Evolutionary conservation across 1,139 yeast genomes (phyloP), one percentile per base, ranked within the genome.

Genomic region (Blastobotrys proliferans): DNA sequence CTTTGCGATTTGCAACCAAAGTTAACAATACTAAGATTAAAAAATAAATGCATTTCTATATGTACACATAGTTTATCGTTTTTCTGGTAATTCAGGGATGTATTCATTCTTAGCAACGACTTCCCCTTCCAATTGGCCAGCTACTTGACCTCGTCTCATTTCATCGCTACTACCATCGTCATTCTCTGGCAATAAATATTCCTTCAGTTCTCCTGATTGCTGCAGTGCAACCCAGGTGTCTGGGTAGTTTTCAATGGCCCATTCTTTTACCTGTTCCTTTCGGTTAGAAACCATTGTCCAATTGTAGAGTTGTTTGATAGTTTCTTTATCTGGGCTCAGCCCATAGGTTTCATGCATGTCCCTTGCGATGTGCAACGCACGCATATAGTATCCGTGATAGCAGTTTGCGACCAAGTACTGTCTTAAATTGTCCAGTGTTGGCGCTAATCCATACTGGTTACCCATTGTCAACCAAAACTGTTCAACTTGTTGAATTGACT

Each of bases 1-100:
- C 96, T 0, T 68, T 92, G 46, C 69, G 97, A 43, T 92, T 92
- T 70, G 98, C 97, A 0, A 77, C 88, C 5, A 86, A 87, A 52
- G 71, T 66, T 6, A 66, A 64, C 51, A 61, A 59, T 32, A 63
- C 68, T 10, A 58, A 57, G 33, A 51, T 63, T 18, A 49, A 43
- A 25, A 43, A 33, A 36, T 35, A 29, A 27, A 20, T 14, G 10
- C n/a, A 19, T 5, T 9, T 20, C 21, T 17, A 25, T 10, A 9
- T 14, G 16, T 27, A 40, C 14, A 27, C 9, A 40, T 13, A 18
- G 11, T 20, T 31, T 27, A 37, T n/a, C 18, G 38, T 31, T 39
- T 39, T 16, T 29, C 35, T 2, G 29, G 35, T 10, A 39, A 22
- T 16, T 29, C 28, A 8, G 43, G 33, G 20, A 43, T 25, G 20